Conservation (phyloP, 768 basidiomycete genomes). For the Leucosporidium creatinivorum region DNA sequence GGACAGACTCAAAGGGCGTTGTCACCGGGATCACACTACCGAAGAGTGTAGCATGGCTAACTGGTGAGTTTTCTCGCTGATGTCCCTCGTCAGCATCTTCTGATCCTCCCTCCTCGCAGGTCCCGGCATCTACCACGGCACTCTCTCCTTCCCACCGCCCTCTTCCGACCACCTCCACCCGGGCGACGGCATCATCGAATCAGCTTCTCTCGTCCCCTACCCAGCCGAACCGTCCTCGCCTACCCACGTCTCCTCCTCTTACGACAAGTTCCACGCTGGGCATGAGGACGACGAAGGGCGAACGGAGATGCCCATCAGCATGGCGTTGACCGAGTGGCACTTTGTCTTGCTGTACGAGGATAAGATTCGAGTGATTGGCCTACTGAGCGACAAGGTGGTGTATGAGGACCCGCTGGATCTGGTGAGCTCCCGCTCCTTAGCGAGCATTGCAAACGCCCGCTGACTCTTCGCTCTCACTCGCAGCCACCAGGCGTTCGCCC, state of each 20-base stretch:
- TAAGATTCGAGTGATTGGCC: slow-evolving; percentile 66
- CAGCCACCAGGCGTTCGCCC: slow-evolving; percentile 71
- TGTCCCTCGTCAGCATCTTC: background rate
- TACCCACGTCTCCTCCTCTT: slow-evolving; percentile 19
- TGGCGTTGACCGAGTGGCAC: slow-evolving; percentile 85
- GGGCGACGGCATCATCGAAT: slow-evolving; percentile 68
- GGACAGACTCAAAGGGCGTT: slow-evolving; percentile 40
- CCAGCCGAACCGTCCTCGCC: slow-evolving; percentile 42
- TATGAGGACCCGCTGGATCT: slow-evolving; percentile 60
- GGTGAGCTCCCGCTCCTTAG: slow-evolving; percentile 47
- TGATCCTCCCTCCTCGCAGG: slow-evolving; percentile 45
- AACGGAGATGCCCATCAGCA: slow-evolving; percentile 58
- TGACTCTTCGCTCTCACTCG: background rate
- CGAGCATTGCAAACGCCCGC: background rate
- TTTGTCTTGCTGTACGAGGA: slow-evolving; percentile 78
- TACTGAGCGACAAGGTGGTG: slow-evolving; percentile 67
- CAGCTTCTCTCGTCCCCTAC: slow-evolving; percentile 71
- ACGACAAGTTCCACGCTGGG: no score
- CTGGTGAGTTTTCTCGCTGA: slow-evolving; percentile 51
- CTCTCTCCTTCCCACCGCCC: slow-evolving; percentile 52
- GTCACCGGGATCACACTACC: slow-evolving; percentile 51
- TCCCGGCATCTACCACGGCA: slow-evolving; percentile 81
- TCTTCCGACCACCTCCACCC: slow-evolving; percentile 46
- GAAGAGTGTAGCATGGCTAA: slow-evolving; percentile 80
- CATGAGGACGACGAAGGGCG: slow-evolving; percentile 29